Percentiles rank a stretch among this genome's conserved stretches.
Conservation (phyloP, 108 stramenopile species). For the Nannochloropsis gaditana region DNA sequence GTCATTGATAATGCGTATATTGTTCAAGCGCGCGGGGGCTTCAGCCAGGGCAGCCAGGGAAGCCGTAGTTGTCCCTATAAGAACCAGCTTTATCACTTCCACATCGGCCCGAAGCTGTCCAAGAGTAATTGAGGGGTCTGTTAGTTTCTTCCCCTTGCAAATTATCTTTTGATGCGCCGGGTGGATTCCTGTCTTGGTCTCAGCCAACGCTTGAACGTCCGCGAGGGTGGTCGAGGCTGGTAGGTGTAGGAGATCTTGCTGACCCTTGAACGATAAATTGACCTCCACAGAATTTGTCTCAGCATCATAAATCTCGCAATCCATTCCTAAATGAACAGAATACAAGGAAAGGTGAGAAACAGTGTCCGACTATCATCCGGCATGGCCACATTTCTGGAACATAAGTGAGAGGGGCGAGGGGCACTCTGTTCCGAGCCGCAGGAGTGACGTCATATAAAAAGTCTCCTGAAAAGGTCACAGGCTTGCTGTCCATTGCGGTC, state of each 20-base stretch:
- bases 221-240: background rate
- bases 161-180: background rate
- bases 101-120: background rate
- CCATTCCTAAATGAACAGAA: too few species aligned
- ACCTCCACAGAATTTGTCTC: too few species aligned
- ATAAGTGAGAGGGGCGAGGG: too few species aligned
- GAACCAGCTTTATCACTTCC: background rate
- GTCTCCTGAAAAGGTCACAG: too few species aligned
- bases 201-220: background rate
- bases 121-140: background rate
- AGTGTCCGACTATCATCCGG: too few species aligned
- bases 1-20: constrained; percentile 13
- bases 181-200: background rate
- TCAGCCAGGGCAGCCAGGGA: background rate
- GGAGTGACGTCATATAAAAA: too few species aligned
- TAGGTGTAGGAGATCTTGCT: background rate
- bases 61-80: background rate
- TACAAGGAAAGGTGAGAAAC: too few species aligned
- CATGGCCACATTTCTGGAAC: too few species aligned
- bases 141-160: background rate
- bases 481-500: too few species aligned
- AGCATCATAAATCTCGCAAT: too few species aligned
- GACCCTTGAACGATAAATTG: background rate
- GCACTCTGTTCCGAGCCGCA: too few species aligned
- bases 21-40: background rate